Evolutionary conservation across 257 asterid species (phyloP), one percentile per base, ranked within the genome.

Genomic region (Solanum bulbocastanum): DNA sequence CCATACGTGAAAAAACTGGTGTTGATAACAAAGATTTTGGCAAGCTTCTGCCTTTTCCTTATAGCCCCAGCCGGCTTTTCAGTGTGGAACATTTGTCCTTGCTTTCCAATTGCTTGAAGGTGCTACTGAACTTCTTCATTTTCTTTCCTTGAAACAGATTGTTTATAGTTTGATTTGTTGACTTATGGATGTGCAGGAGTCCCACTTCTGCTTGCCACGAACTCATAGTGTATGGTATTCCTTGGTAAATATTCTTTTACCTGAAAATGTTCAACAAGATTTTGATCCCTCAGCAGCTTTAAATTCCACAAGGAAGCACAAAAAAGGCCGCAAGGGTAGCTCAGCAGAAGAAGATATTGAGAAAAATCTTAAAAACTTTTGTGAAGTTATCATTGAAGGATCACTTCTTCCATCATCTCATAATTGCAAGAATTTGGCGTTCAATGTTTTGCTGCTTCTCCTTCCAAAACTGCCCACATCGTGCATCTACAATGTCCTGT

Each of bases 201-300:
- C 98, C 74, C 94, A 98, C 84, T 96, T 96, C 92, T 96, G 98
- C 89, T 98, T 94, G 91, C 99, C 99, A 69, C 95, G 98, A 58
- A 91, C 94, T 86, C 99, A 97, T 86, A 90, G 96, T 88, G 90
- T 97, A 85, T 97, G 99, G 99, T 91, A 94, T 86, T 90, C 91
- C 89, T 88, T 97, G 96, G 91, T 96, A 85, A 89, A 90, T 88
- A 88, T 89, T 87, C 95, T 97, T 66, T 89, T 97, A 87, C 98
- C 97, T 39, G 98, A 96, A 35, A 52, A 65, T 68, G 90, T 88
- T 85, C 85, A 91, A 84, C 94, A 93, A 91, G 96, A 94, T 85
- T 86, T 86, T 62, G 96, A 96, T 89, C 88, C 93, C 76, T 91
- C 92, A 65, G 87, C 94, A 66, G 88, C 90, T 82, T 86, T 87